Base-by-base conservation (phyloP, 1,284 basidiomycete genomes). In the Moesziomyces parantarcticus region DNA sequence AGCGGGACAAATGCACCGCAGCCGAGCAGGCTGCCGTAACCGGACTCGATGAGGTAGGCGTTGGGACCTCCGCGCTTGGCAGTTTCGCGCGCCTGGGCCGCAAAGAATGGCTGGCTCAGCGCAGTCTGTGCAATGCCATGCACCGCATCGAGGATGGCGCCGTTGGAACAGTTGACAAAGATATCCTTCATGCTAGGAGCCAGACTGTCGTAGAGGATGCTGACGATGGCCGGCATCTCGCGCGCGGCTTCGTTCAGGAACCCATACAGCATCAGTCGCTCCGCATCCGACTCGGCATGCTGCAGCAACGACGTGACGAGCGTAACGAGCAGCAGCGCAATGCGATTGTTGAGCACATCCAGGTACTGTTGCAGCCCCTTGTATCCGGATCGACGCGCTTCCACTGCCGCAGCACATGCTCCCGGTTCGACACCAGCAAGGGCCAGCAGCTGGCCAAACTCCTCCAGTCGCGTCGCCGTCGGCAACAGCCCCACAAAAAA, bases 51-150 rank as follows among this genome's bases (percentile, higher is more conserved):
- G 23, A 80, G 57, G 40, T 77, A 81, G 2, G 75, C 79, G 22
- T 55, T 64, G 10, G 78, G 77, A 1, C 79, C 78, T 9, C 79
- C 79, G 26, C 79, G 67, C 13, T 67, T 72, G 16, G 63, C 60
- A n/a, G 79, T 81, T 63, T 81, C 79, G n/a, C 64, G 53, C 11
- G 76, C 76, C 47, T 81, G 79, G 18, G 76, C 78, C n/a, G 76
- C 77, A 46, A 81, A 80, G 45, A 81, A 75, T 7, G 79, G 79
- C 58, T 80, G 76, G 21, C 65, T 71, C 39, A 77, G 74, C 6
- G 78, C 78, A 3, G 75, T 75, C 45, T 74, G 68, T 8, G 79
- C 75, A 46, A 81, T 80, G 6, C 67, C 65, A 22, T 81, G 77
- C 22, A 79, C 78, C 8, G 79, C 78, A 16, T 80, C 73, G 13